phyloP scores from a whole-genome alignment of 208 protist species.

The Tritrichomonas foetus region DNA sequence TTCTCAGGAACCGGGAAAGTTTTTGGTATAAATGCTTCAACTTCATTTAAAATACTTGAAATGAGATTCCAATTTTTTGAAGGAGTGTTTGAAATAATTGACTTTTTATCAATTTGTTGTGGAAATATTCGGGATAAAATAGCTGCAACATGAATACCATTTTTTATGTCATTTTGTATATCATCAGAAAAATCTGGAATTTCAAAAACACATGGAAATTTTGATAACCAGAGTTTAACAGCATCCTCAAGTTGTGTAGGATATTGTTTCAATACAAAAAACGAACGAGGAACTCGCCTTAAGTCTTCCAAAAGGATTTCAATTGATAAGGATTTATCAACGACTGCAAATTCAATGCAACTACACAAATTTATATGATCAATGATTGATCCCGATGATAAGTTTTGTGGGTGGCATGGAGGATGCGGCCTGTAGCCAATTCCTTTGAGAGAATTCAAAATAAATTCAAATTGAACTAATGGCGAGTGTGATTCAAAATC shows the following conservation, averaged over 20 bases:
- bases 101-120: neutral
- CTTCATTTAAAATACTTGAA: neutral
- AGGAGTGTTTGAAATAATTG: neutral
- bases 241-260: neutral
- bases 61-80: neutral
- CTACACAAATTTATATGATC: neutral
- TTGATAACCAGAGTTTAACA: neutral
- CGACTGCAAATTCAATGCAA: neutral
- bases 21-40: neutral
- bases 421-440: neutral
- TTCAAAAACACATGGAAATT: neutral
- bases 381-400: neutral
- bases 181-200: too few relatives aligned
- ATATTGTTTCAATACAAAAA: neutral
- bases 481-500: too few relatives aligned
- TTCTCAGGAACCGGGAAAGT: neutral
- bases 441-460: neutral
- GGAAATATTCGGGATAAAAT: neutral
- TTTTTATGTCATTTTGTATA: neutral
- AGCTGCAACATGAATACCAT: neutral
- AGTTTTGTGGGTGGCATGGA: neutral
- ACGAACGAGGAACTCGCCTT: neutral
- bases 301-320: neutral
- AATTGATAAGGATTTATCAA: conserved; percentile 5
- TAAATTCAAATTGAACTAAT: too few relatives aligned